Conservation (phyloP, 345 rosid genomes). For the Syzygium aqueum region DNA sequence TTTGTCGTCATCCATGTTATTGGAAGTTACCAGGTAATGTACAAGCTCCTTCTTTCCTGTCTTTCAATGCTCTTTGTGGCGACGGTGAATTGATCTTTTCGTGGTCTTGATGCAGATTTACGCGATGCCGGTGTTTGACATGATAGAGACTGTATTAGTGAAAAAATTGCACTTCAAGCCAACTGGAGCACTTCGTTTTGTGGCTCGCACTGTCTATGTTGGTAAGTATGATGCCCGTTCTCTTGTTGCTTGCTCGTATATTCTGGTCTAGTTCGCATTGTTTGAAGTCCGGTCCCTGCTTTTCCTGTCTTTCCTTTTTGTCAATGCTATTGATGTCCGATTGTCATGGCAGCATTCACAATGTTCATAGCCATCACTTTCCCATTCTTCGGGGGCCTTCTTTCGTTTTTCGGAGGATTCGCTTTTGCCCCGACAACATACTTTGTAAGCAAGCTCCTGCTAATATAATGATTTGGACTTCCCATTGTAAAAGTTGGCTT, state of each 20-base stretch:
- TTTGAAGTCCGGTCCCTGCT: background rate
- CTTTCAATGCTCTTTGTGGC: background rate
- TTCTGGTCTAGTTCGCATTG: background rate
- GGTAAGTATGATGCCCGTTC: conserved; percentile 21
- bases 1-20: conserved; percentile 75
- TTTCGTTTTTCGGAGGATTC: conserved; percentile 83
- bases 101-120: conserved; percentile 25
- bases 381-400: conserved; percentile 77
- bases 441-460: conserved; percentile 36
- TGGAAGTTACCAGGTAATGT: conserved; percentile 68
- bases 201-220: conserved; percentile 40
- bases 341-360: conserved; percentile 36
- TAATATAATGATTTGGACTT: background rate
- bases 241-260: background rate
- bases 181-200: conserved; percentile 30
- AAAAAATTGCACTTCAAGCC: conserved; percentile 51
- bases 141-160: conserved; percentile 61
- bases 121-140: conserved; percentile 80
- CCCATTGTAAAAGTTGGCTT: background rate
- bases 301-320: background rate
- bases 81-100: background rate
- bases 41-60: background rate
- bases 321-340: background rate
- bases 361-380: conserved; percentile 62
- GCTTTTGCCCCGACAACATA: conserved; percentile 91